Percentiles rank a stretch among this genome's conserved stretches.
Conservation (phyloP, 1,284 basidiomycete species). For the Heimioporus retisporus region DNA sequence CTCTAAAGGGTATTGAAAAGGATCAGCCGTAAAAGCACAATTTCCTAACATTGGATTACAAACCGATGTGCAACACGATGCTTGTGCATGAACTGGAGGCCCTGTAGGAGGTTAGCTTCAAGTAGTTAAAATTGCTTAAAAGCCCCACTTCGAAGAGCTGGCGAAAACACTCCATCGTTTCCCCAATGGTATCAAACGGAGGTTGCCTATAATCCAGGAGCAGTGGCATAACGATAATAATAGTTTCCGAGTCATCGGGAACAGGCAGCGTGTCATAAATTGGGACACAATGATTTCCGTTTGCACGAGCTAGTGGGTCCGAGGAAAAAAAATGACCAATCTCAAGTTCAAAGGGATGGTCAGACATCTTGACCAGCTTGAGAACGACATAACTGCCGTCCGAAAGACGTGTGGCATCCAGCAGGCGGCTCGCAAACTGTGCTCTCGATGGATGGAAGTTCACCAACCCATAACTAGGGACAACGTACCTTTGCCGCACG, state of each 20-base stretch:
- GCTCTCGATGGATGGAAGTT: neutral
- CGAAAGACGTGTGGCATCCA: slow-evolving; percentile 44
- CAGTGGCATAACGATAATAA: slow-evolving; percentile 41
- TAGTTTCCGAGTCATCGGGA: slow-evolving; percentile 21
- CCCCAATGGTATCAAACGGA: slow-evolving; percentile 44
- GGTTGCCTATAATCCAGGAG: slow-evolving; percentile 31
- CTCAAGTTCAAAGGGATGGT: slow-evolving; percentile 37
- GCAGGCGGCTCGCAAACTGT: slow-evolving; percentile 20
- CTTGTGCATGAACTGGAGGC: slow-evolving; percentile 32
- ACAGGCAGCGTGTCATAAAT: slow-evolving; percentile 40
- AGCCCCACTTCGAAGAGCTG: slow-evolving; percentile 49
- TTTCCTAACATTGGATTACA: neutral
- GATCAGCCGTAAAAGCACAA: neutral
- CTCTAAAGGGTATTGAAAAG: slow-evolving; percentile 3
- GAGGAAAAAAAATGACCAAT: slow-evolving; percentile 29
- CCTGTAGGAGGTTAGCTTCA: slow-evolving; percentile 17
- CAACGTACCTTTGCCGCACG: neutral
- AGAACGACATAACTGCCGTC: slow-evolving; percentile 43
- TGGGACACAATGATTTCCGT: slow-evolving; percentile 47
- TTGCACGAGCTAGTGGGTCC: slow-evolving; percentile 12
- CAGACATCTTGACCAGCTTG: slow-evolving; percentile 34
- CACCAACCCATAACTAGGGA: neutral
- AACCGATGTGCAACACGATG: slow-evolving; percentile 37
- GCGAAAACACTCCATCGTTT: slow-evolving; percentile 43
- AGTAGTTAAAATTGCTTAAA: too few species aligned